Conservation (phyloP, 805 yeast genomes). For the Candida bentonensis region DNA sequence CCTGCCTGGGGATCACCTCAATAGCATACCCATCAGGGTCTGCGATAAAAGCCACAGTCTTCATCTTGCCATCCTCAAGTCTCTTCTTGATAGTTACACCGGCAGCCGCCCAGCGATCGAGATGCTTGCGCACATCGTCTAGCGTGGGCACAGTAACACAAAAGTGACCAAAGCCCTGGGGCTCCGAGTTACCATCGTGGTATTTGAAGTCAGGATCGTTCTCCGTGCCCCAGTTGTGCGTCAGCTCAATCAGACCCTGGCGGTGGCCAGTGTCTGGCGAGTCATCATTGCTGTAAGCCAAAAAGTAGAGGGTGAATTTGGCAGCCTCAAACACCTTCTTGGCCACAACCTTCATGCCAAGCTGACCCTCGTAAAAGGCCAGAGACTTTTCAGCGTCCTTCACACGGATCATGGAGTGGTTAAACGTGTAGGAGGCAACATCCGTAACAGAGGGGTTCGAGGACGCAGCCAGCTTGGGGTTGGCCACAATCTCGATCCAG, state of each 20-base stretch:
- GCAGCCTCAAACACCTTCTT: conserved; percentile 49
- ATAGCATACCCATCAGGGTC: conserved; percentile 90
- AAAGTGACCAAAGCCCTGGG: conserved; percentile 79
- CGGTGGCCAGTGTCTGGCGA: conserved; percentile 29
- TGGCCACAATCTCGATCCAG: conserved; percentile 84
- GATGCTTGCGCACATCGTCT: conserved; percentile 44
- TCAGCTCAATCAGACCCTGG: conserved; percentile 73
- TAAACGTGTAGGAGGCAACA: conserved; percentile 36
- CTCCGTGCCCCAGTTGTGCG: conserved; percentile 96
- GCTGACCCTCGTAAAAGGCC: conserved; percentile 59
- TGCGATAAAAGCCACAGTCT: conserved; percentile 62
- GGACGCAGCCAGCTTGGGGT: conserved; percentile 26
- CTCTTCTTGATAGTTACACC: conserved; percentile 36
- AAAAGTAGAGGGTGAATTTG: conserved; percentile 71
- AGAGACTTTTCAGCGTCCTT: conserved; percentile 69
- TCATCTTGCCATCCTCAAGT: conserved; percentile 28
- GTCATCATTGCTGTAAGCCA: conserved; percentile 46
- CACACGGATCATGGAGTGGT: conserved; percentile 88
- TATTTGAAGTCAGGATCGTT: conserved; percentile 57
- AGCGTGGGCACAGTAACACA: conserved; percentile 44
- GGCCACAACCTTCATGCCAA: conserved; percentile 67
- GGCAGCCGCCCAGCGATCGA: conserved; percentile 30
- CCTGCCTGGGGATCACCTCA: conserved; percentile 43
- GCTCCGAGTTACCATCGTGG: conserved; percentile 69
- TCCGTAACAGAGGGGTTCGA: conserved; percentile 14